A percentile compares a stretch with the other conserved stretches of the same genome.
phyloP scores from a whole-genome alignment of 805 yeast genomes.

The Starmerella khaoyaiensis region DNA sequence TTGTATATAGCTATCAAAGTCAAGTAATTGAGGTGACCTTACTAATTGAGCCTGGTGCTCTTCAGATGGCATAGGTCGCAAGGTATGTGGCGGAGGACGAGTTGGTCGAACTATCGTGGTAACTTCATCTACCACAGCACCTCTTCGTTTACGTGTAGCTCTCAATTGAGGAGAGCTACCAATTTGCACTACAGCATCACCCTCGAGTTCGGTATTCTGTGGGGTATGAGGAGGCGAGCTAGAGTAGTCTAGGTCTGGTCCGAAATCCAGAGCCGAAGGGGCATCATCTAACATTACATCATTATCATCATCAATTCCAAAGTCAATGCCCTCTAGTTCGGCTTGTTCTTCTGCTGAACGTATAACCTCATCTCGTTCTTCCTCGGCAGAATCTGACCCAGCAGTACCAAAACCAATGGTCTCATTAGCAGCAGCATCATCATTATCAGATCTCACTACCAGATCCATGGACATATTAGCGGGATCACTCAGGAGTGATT shows the following conservation, averaged over 20 bases:
- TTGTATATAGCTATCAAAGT: background rate
- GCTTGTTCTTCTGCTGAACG: slow-evolving; percentile 12
- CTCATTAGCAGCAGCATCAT: background rate
- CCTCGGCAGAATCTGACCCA: too few species aligned
- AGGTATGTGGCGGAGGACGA: slow-evolving; percentile 4
- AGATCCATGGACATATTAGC: slow-evolving; percentile 14
- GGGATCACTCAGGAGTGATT: slow-evolving; percentile 3
- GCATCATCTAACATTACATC: background rate
- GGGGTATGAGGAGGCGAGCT: slow-evolving; percentile 18
- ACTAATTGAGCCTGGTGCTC: background rate
- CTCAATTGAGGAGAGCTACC: background rate
- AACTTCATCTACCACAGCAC: slow-evolving; percentile 14
- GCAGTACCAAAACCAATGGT: too few species aligned
- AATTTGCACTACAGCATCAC: background rate
- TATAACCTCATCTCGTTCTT: slow-evolving; percentile 2
- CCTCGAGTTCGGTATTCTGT: slow-evolving; percentile 1
- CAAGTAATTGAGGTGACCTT: background rate
- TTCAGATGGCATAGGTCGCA: slow-evolving; percentile 2
- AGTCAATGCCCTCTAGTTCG: slow-evolving; percentile 12
- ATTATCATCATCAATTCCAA: slow-evolving; percentile 7
- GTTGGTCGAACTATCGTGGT: slow-evolving; percentile 6
- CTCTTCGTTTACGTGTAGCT: slow-evolving; percentile 1
- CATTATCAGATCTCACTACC: slow-evolving; percentile 15
- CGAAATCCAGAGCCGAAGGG: slow-evolving; percentile 12
- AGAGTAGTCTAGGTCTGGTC: slow-evolving; percentile 14